Conservation (phyloP, 2,329 filamentous ascomycete genomes). For the Hypoxylon sp. region DNA sequence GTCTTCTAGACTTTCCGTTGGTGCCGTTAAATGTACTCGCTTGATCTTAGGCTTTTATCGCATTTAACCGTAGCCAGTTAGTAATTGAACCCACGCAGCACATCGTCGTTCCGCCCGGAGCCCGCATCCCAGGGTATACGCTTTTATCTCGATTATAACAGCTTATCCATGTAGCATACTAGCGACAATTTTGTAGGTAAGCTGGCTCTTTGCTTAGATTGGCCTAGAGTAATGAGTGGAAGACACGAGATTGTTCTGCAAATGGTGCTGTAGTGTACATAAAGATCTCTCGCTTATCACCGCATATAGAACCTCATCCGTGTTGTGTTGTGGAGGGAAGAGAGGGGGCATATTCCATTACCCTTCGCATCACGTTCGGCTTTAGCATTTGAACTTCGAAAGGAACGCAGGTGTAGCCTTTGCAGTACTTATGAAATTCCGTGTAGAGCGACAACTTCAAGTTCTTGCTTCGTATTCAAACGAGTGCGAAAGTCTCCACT, state of each 20-base stretch:
- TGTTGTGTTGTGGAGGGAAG: neutral
- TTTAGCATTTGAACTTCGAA: neutral
- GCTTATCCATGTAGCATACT: neutral
- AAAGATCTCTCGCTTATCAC: too few species aligned
- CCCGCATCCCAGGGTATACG: neutral
- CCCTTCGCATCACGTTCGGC: neutral
- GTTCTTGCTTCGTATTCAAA: neutral
- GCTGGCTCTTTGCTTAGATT: neutral
- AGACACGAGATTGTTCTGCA: slow-evolving; percentile 2
- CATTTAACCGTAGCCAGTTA: neutral
- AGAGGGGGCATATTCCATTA: neutral
- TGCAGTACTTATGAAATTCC: neutral
- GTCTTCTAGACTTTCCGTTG: neutral
- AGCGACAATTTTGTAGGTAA: neutral
- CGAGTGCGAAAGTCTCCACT: neutral
- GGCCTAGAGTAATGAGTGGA: neutral
- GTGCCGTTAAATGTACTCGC: neutral
- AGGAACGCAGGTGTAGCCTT: neutral
- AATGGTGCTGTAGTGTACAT: neutral
- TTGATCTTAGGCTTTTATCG: neutral
- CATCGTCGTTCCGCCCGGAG: neutral
- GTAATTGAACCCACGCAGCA: neutral
- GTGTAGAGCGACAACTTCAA: neutral
- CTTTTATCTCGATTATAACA: neutral
- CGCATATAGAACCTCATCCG: neutral